Evolutionary conservation across 1,284 basidiomycete genomes (phyloP), one percentile per base, ranked within the genome.

Genomic region (Inonotus obliquus): DNA sequence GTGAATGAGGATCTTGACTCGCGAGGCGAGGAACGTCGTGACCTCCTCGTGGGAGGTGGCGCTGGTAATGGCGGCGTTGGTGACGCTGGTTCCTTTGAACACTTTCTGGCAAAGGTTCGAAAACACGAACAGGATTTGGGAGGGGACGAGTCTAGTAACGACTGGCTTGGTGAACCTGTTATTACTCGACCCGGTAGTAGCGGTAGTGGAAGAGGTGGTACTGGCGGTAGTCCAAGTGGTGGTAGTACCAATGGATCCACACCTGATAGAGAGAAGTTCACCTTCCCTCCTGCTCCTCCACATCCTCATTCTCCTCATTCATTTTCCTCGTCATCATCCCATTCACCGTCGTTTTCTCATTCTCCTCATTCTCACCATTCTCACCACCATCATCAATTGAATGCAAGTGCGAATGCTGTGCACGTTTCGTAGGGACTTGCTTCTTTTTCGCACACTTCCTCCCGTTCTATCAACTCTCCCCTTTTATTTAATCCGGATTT

Each of bases 51-150:
- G 10, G 17, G 17, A 44, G 19, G 41, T n/a, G 41, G 19, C 17
- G 17, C 41, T n/a, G 41, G 41, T 44, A 44, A 17, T 44, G 41
- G 17, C 41, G 45, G 37, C 19, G 56, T 25, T 35, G 32, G 53
- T 10, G 53, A 19, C 4, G 14, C 39, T 19, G 59, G 48, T 2
- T 45, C 48, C 7, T 60, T 67, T 65, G 72, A 56, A n/a, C 61
- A 57, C 38, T 60, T 58, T 21, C 39, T 54, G 13, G 62, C 58
- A 11, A 54, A 32, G 44, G 63, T 54, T 45, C 21, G 63, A 63
- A 60, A 58, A 58, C 29, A 58, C 44, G 52, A 60, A 61, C 35
- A 59, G 44, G 52, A 52, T 1, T 10, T 32, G 4, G 51, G 51
- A n/a, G 51, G 29, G 14, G 51, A 32, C 17, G 25, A 23, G 13